Evolutionary conservation across 169 alveolate species (phyloP).

Genomic region (Cryptosporidium ryanae): DNA sequence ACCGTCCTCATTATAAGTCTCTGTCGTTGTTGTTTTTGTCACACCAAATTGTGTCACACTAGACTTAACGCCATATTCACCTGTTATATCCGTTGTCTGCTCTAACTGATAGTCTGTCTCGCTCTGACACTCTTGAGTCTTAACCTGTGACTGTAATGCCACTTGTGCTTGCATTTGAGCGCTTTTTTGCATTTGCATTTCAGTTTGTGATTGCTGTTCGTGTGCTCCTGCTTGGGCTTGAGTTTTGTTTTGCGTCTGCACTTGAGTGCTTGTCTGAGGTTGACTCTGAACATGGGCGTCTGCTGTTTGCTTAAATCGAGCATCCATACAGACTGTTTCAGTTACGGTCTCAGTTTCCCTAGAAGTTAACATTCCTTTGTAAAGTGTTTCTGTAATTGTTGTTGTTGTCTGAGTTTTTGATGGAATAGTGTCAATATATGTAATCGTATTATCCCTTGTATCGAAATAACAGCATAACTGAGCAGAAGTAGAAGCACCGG

Average conservation of each 20-base stretch:
- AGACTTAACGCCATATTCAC: constrained; percentile 23
- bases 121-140: background rate
- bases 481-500: background rate
- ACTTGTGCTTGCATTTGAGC: constrained; percentile 9
- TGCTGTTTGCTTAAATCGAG: background rate
- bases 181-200: background rate
- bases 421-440: background rate
- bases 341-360: constrained; percentile 4
- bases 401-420: constrained; percentile 47
- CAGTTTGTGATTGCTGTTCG: background rate
- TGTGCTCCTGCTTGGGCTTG: constrained; percentile 9
- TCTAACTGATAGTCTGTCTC: background rate
- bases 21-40: constrained; percentile 23
- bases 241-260: constrained; percentile 9
- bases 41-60: constrained; percentile 18
- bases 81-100: constrained; percentile 1
- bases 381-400: constrained; percentile 30
- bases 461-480: constrained; percentile 10
- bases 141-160: background rate
- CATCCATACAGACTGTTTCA: background rate
- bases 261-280: background rate
- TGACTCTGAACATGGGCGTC: background rate
- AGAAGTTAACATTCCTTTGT: background rate
- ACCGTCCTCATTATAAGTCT: constrained; percentile 35
- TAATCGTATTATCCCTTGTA: constrained; percentile 18